Percentiles rank a stretch among this genome's conserved stretches.
phyloP scores from a whole-genome alignment of 1,284 basidiomycete genomes.

The Mycena sp. region DNA sequence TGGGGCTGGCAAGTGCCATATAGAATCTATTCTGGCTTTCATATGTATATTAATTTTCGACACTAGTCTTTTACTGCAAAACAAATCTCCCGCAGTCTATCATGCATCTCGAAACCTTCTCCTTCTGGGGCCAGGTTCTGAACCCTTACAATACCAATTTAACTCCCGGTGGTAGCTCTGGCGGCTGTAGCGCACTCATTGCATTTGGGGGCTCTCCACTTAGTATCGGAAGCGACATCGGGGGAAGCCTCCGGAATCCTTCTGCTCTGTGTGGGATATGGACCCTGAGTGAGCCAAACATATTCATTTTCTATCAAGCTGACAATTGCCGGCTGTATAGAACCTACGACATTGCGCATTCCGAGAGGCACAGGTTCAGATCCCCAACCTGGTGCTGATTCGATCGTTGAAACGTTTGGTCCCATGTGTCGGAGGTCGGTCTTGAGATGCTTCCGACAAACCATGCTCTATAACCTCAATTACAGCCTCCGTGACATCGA shows the following conservation, averaged over 20 bases:
- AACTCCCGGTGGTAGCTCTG: conserved; percentile 58
- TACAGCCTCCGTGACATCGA: conserved; percentile 51
- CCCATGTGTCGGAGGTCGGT: conserved; percentile 48
- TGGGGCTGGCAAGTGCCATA: conserved; percentile 45
- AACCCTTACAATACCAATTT: conserved; percentile 58
- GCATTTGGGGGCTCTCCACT: conserved; percentile 57
- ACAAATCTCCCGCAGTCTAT: conserved; percentile 55
- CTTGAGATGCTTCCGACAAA: too few relatives aligned
- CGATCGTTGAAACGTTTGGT: conserved; percentile 38
- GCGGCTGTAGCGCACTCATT: conserved; percentile 62
- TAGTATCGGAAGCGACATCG: conserved; percentile 54
- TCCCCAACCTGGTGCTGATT: conserved; percentile 34
- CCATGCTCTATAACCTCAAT: too few relatives aligned
- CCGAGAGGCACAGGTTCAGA: conserved; percentile 20
- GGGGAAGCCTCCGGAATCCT: conserved; percentile 49
- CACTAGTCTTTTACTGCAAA: conserved; percentile 54
- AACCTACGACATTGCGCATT: conserved; percentile 29
- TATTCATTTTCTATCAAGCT: too few relatives aligned
- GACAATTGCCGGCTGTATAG: too few relatives aligned
- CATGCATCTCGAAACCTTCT: conserved; percentile 46
- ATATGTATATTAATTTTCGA: conserved; percentile 28
- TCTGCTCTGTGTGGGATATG: conserved; percentile 29
- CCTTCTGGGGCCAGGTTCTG: conserved; percentile 54
- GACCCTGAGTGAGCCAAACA: conserved; percentile 11
- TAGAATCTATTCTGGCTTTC: background rate